A percentile compares a stretch with the other conserved stretches of the same genome.
Evolutionary conservation across 768 basidiomycete genomes (phyloP).

Genomic region (Mycena amicta): DNA sequence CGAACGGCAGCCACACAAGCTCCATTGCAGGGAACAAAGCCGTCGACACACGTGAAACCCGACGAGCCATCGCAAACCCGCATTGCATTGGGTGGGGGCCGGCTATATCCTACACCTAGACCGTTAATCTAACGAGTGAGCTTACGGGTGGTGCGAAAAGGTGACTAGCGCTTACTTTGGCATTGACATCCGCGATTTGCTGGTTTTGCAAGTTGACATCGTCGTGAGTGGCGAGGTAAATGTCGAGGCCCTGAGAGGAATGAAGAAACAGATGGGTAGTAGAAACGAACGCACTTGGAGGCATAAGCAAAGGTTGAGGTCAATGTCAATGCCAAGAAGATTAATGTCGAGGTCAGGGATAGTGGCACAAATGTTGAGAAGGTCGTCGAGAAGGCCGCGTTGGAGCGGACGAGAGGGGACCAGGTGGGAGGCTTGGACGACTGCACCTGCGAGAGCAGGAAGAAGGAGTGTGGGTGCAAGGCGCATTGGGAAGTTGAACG

Average conservation of each 20-base stretch:
- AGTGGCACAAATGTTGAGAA: background rate
- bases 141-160: background rate
- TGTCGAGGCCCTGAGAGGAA: background rate
- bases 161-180: background rate
- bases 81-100: background rate
- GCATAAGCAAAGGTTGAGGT: background rate
- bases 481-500: background rate
- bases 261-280: background rate
- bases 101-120: background rate
- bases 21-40: constrained; percentile 2
- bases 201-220: background rate
- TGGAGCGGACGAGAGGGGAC: background rate
- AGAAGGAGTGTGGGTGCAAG: constrained; percentile 2
- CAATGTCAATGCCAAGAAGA: background rate
- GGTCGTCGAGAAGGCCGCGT: background rate
- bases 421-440: background rate
- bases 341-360: background rate
- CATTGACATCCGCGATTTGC: background rate
- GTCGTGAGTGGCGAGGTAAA: background rate
- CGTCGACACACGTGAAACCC: background rate
- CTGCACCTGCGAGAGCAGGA: background rate
- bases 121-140: background rate
- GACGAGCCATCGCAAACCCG: background rate
- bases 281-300: background rate
- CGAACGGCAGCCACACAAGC: constrained; percentile 3